Base-by-base conservation (phyloP, 2,329 filamentous ascomycete species). In the Torrubiella hemipterigena region DNA sequence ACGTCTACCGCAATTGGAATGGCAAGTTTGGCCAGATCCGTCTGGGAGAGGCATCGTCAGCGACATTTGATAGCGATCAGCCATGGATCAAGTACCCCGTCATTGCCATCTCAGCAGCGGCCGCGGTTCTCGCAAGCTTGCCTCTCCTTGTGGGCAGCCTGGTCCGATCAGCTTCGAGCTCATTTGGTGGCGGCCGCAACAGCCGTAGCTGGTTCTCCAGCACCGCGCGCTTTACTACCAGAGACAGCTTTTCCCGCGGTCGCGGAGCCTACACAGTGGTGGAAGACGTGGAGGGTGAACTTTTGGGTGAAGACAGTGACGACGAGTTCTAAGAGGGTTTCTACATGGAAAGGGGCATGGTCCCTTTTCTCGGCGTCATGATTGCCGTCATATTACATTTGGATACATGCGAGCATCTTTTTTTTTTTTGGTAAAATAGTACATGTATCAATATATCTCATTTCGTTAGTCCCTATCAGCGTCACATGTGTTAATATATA, bases 21-120 rank as follows among this genome's bases (percentile, higher is more conserved):
- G 76, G 77, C 55, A 93, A 93, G 51, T 93, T 96, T 51, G 91
- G 91, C 9, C 79, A 89, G 51, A 89, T 98, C 50, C 73, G 85
- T 15, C 73, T 98, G 11, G 91, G 91, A 34, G 91, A 95, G 46
- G 58, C 61, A 41, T 57, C 59, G 43, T 49, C 47, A 32, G 47
- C 48, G 36, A 54, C 48, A 15, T 54, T 87, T 39, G 75, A 86
- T 47, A 69, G 72, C 40, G 80, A 93, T 31, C 73, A 77, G 27
- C 73, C 80, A 2, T 83, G 82, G 66, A 69, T 98, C 49, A 77
- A 76, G 46, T 85, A 89, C 43, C 87, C 89, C 3, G 77, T 96
- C 31, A 73, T 85, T 30, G 74, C 71, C 13, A 59, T 82, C 7
- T 76, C 79, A 16, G 79, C 77, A 0, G 48, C 69, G 3, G 74